A percentile compares a stretch with the other conserved stretches of the same genome.
Evolutionary conservation across 169 alveolate species (phyloP).

Genomic region (Plasmodium relictum): DNA sequence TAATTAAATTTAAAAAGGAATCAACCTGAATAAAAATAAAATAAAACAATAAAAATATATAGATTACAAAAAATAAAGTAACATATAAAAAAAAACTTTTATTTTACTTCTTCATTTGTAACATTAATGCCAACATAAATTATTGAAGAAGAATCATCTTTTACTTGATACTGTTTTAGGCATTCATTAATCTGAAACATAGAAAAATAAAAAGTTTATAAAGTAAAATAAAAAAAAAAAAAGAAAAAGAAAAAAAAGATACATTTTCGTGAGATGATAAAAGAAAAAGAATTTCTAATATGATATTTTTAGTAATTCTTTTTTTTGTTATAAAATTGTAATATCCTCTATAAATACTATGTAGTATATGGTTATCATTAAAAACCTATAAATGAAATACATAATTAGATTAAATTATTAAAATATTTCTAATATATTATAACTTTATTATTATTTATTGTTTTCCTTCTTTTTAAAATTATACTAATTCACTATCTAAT

Average conservation of each 20-base stretch:
- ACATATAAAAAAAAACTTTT: background rate
- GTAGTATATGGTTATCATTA: slow-evolving; percentile 53
- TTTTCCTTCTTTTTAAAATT: background rate
- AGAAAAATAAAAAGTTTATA: too few relatives aligned
- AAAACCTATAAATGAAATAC: slow-evolving; percentile 16
- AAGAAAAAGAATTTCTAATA: slow-evolving; percentile 50
- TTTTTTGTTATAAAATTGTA: slow-evolving; percentile 30
- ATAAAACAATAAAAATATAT: background rate
- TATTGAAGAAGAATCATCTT: slow-evolving; percentile 27
- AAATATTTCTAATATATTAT: background rate
- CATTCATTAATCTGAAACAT: slow-evolving; percentile 50
- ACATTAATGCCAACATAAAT: slow-evolving; percentile 67
- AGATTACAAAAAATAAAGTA: background rate
- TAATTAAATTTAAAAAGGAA: slow-evolving; percentile 4
- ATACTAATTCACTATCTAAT: slow-evolving; percentile 42
- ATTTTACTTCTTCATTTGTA: slow-evolving; percentile 28
- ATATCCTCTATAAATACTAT: slow-evolving; percentile 58
- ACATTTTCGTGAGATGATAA: slow-evolving; percentile 67
- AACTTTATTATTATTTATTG: background rate
- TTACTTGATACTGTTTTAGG: slow-evolving; percentile 46
- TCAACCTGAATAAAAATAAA: slow-evolving; percentile 11
- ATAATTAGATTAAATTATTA: background rate
- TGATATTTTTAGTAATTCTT: slow-evolving; percentile 50
- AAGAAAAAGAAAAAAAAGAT: background rate
- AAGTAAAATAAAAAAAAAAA: background rate